Conservation (phyloP, 73 alveolate species). For the Paramecium octaurelia region DNA sequence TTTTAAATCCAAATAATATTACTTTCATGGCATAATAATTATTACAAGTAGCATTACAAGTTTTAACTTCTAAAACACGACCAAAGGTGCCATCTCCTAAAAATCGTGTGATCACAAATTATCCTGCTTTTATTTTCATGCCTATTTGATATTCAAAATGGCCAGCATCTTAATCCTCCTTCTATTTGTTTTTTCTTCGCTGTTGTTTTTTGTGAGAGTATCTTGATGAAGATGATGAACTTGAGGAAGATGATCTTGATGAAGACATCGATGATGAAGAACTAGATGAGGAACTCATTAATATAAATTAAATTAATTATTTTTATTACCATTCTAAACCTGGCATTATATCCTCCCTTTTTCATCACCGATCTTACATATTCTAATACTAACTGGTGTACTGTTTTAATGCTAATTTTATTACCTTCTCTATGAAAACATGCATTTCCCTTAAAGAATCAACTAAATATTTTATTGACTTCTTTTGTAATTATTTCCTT, state of each 20-base stretch:
- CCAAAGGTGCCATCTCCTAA: slow-evolving; percentile 97
- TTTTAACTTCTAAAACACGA: slow-evolving; percentile 76
- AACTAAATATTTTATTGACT: too few relatives aligned
- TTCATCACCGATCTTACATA: not conserved
- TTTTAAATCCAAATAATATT: slow-evolving; percentile 11
- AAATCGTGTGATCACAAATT: slow-evolving; percentile 25
- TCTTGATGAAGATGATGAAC: slow-evolving; percentile 17
- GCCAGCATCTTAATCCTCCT: slow-evolving; percentile 49
- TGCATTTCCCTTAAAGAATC: too few relatives aligned
- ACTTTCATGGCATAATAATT: slow-evolving; percentile 27
- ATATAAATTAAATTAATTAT: not conserved
- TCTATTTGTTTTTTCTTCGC: not conserved
- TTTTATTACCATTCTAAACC: not conserved
- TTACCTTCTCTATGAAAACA: too few relatives aligned
- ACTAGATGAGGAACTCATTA: not conserved
- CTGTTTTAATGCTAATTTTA: not conserved
- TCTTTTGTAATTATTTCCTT: too few relatives aligned
- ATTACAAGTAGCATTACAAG: not conserved
- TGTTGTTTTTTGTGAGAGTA: not conserved
- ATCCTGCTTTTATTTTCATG: slow-evolving; percentile 28
- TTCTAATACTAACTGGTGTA: not conserved
- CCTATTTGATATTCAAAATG: slow-evolving; percentile 48
- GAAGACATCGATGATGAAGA: not conserved
- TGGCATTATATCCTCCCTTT: not conserved
- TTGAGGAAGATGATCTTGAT: not conserved